Base-by-base conservation (phyloP, 2,329 filamentous ascomycete genomes). In the Calonectria pteridis region DNA sequence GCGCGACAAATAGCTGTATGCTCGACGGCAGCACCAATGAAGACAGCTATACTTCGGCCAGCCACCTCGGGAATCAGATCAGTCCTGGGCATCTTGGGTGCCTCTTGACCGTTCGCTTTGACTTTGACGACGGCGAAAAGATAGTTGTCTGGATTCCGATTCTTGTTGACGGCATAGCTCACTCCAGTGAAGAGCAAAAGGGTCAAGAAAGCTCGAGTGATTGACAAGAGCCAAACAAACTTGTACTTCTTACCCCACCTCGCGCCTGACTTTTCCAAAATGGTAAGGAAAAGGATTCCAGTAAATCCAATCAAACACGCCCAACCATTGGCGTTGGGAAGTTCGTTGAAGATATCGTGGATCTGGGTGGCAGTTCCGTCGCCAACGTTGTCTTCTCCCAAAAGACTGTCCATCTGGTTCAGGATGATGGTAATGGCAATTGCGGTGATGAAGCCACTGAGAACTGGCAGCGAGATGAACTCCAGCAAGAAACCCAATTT, bases 401-500 rank as follows among this genome's bases (percentile, higher is more conserved):
- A 87, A 0, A 93, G 87, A 1, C 89, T 89, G 4, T 87, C 89
- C 70, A 93, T 87, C 80, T 93, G 92, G n/a, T 90, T 91, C 64
- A 93, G 88, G 28, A 90, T 89, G 78, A 93, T 93, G 35, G 91
- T 91, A 62, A 93, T 89, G 29, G 91, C 92, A 1, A 92, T 91
- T 2, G 91, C 91, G 0, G 91, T 92, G 77, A 93, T 92, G 83
- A 93, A 93, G 6, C 92, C 92, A 9, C 87, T 91, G 0, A 93
- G 86, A 1, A 93, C 90, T 0, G 91, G 91, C 1, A 91, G 87
- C 0, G 91, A 93, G 76, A 93, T 90, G 77, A 92, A 93, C 73
- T 93, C 91, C 26, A 93, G 86, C 6, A 93, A 84, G 80, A 92
- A 93, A 0, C 91, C 91, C 6, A 93, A 88, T 67, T 91, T 91